These are phyloP conservation scores for Vigna radiata DNA, from an alignment of 306 rosid genomes.

Conservation along the genomic window DNA sequence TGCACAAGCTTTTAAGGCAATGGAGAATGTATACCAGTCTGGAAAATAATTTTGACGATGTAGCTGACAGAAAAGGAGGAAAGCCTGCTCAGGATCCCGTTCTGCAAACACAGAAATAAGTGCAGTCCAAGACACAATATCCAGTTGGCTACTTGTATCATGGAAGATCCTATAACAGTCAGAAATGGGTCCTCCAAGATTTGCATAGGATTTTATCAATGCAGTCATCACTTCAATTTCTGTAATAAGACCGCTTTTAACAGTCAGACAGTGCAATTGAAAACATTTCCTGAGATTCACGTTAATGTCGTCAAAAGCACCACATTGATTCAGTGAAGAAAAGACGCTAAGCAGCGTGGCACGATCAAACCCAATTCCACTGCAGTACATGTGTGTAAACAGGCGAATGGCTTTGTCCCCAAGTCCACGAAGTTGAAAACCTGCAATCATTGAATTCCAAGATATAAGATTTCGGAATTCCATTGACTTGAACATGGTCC, in stretches of 20 bases:
- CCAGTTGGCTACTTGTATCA: conserved; percentile 62
- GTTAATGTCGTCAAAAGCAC: conserved; percentile 35
- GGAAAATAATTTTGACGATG: conserved; percentile 58
- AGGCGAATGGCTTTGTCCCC: conserved; percentile 62
- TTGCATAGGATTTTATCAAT: conserved; percentile 70
- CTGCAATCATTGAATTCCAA: conserved; percentile 93
- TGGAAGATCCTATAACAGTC: conserved; percentile 75
- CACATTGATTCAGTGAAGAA: conserved; percentile 59
- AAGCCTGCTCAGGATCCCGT: conserved; percentile 71
- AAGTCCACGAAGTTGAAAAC: conserved; percentile 68
- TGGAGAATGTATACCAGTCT: conserved; percentile 80
- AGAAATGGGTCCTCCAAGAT: conserved; percentile 63
- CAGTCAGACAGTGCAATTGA: conserved; percentile 72
- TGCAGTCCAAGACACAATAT: conserved; percentile 88
- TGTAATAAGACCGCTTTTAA: conserved; percentile 64
- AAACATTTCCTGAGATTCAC: conserved; percentile 54
- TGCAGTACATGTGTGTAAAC: conserved; percentile 63
- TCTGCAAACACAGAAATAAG: conserved; percentile 73
- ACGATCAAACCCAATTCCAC: conserved; percentile 71
- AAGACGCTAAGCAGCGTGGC: conserved; percentile 69
- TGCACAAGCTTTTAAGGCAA: conserved; percentile 81
- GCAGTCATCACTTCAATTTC: conserved; percentile 77
- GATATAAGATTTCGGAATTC: conserved; percentile 66
- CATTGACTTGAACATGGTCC: conserved; percentile 71
- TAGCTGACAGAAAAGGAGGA: conserved; percentile 71